Conservation (phyloP, 208 protist species). For the Herpetomonas muscarum region DNA sequence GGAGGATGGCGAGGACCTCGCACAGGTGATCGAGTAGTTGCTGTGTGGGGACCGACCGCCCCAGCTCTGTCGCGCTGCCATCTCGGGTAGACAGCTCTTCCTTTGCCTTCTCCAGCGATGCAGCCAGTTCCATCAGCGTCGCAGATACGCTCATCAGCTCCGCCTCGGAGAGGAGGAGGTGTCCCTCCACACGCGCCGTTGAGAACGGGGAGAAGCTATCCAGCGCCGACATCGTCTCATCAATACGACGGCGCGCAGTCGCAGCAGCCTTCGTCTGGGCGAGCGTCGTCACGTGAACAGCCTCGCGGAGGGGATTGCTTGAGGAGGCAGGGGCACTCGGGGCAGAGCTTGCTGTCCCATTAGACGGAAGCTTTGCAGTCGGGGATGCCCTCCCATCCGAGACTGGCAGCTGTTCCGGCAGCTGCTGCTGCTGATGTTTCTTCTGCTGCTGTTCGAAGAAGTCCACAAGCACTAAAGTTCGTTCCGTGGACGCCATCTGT, state of each 20-base stretch:
- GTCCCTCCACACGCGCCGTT: constrained; percentile 35
- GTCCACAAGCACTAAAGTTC: too few species aligned
- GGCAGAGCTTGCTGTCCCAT: too few species aligned
- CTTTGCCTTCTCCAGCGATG: constrained; percentile 21
- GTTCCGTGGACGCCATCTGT: too few species aligned
- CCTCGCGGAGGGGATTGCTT: neutral
- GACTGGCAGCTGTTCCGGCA: too few species aligned
- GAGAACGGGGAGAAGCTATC: constrained; percentile 37
- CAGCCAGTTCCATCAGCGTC: constrained; percentile 37
- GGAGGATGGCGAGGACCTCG: constrained; percentile 30
- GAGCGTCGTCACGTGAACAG: constrained; percentile 11
- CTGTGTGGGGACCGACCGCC: neutral
- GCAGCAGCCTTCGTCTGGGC: constrained; percentile 7
- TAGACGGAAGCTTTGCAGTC: too few species aligned
- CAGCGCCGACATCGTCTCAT: constrained; percentile 27
- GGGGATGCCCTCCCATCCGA: too few species aligned
- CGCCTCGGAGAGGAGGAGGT: constrained; percentile 63
- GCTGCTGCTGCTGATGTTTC: too few species aligned
- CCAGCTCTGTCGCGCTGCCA: too few species aligned
- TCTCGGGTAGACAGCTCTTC: too few species aligned
- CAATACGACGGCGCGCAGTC: constrained; percentile 9
- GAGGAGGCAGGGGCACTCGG: neutral
- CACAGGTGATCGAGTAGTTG: constrained; percentile 19
- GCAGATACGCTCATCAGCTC: constrained; percentile 54
- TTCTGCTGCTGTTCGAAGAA: too few species aligned